Base-by-base conservation (phyloP, 345 rosid genomes). In the Lepidium didymum region DNA sequence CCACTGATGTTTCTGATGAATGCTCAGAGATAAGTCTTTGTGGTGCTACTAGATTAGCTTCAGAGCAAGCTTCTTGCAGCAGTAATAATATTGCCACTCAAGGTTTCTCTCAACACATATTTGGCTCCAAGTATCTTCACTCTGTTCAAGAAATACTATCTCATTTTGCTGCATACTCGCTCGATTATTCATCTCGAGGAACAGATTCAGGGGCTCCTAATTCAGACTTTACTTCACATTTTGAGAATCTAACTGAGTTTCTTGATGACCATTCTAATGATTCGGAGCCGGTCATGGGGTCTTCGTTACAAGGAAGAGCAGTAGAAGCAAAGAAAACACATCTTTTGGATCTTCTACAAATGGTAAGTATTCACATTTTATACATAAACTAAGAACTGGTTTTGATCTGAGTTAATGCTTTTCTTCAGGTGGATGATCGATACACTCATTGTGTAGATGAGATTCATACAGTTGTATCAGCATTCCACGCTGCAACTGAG, bases 401-500 rank as follows among this genome's bases (percentile, higher is more conserved):
- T 35, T 36, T 23, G 47, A 15, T 13, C 35, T 27, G 16, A 12
- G 63, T 66, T 47, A 40, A 34, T 42, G 2, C 18, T 7, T 67
- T 8, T 43, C 35, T 56, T 16, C 78, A 90, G 98, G 98, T 94
- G 53, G 99, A 94, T 61, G 92, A 91, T 55, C 81, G 77, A 56
- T 87, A 88, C 74, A 87, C 70, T 73, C 96, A 85, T 57, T 88
- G 99, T 74, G 50, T 86, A 76, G 97, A 88, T 62, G 99, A 94
- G 81, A 80, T 91, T 69, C 99, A 91, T 46, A 94, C 91, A 5
- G 95, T 91, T 57, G 67, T 94, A 70, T 91, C 97, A 34, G 99
- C 99, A 12, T 94, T 94, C 75, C 97, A 94, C 31, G 95, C 97
- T 7, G 97, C 91, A 23, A 91, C 96, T 0, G 97, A 94, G 73